Conservation (phyloP, 306 rosid species). For the Sindora glabra region DNA sequence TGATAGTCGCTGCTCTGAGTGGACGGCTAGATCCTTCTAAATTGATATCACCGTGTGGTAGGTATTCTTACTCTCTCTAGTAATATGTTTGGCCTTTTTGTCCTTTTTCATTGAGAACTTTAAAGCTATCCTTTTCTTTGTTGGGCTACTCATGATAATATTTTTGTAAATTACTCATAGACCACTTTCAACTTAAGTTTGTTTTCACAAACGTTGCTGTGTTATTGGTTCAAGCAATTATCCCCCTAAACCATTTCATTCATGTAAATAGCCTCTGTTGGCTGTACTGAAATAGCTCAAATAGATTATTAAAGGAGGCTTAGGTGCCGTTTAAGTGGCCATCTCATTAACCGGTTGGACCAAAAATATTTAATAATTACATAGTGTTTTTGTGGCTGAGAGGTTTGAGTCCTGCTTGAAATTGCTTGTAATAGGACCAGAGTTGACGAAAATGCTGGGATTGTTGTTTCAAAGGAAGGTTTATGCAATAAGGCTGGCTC, state of each 20-base stretch:
- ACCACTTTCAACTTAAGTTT: neutral
- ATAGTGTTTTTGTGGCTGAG: neutral
- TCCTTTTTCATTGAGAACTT: neutral
- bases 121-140: neutral
- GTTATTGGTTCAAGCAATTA: neutral
- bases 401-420: neutral
- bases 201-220: neutral
- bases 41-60: slow-evolving; percentile 66
- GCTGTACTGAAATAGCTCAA: no score
- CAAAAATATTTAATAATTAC: no score
- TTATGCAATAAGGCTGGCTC: no score
- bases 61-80: slow-evolving; percentile 17
- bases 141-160: neutral
- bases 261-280: neutral
- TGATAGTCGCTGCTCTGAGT: slow-evolving; percentile 54
- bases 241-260: neutral
- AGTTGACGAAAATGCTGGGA: neutral
- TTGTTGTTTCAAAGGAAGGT: no score
- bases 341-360: no score
- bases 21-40: slow-evolving; percentile 62
- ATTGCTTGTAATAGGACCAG: neutral
- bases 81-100: slow-evolving; percentile 3
- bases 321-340: neutral
- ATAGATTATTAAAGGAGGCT: neutral
- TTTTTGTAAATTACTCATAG: slow-evolving; percentile 3